Percentiles rank a stretch among this genome's conserved stretches.
phyloP scores from a whole-genome alignment of 2,329 filamentous ascomycete species.

The Chaetomiaceae sp. region DNA sequence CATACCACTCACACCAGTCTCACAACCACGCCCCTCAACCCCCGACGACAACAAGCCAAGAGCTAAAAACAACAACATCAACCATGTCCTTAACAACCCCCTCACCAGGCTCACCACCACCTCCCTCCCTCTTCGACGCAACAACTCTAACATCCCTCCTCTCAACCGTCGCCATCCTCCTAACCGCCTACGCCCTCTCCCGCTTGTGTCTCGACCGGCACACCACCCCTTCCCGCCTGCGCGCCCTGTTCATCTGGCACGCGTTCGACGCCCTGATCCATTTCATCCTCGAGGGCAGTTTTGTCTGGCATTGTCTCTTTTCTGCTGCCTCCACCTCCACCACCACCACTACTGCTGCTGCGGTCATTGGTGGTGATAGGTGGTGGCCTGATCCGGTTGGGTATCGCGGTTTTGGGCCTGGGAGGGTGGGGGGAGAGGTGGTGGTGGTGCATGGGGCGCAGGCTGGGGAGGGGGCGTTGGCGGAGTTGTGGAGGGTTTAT shows the following conservation, averaged over 20 bases:
- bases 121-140: conserved; percentile 53
- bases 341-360: no score
- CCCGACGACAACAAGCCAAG: no score
- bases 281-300: conserved; percentile 83
- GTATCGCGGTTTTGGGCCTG: conserved; percentile 42
- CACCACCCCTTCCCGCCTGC: conserved; percentile 52
- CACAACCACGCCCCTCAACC: no score
- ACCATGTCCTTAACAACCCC: no score
- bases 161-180: conserved; percentile 49
- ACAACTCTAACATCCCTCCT: conserved; percentile 56
- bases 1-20: no score
- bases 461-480: conserved; percentile 51
- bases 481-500: conserved; percentile 65
- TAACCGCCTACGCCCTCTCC: conserved; percentile 46
- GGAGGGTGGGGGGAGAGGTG: conserved; percentile 28
- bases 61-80: no score
- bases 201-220: conserved; percentile 42
- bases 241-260: conserved; percentile 90
- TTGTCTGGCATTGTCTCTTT: conserved; percentile 93
- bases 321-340: conserved; percentile 38
- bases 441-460: conserved; percentile 53
- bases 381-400: conserved; percentile 46
- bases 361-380: conserved; percentile 32
- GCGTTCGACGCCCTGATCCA: conserved; percentile 89
- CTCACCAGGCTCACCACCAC: neutral